phyloP scores from a whole-genome alignment of 148 eudicot genomes.

The Vaccinium vitisidaea region DNA sequence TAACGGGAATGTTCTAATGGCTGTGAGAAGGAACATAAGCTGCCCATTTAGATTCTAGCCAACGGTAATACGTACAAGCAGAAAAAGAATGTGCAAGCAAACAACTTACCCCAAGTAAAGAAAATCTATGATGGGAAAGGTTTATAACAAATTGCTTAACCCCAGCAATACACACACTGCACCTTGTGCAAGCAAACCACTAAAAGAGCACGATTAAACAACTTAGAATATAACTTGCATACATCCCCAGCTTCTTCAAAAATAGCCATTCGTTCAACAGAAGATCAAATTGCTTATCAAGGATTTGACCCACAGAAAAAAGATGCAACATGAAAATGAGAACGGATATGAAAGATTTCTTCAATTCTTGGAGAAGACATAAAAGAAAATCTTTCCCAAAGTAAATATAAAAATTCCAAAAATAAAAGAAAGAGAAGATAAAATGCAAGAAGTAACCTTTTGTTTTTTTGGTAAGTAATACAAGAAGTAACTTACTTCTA shows the following conservation, averaged over 20 bases:
- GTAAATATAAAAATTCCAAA: background rate
- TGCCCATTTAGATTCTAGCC: background rate
- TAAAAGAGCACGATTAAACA: background rate
- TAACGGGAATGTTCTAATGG: background rate
- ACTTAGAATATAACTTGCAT: background rate
- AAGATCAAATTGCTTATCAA: background rate
- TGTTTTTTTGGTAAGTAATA: too few relatives aligned
- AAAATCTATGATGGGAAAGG: background rate
- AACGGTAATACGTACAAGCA: background rate
- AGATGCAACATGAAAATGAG: constrained; percentile 1
- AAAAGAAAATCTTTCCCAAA: background rate
- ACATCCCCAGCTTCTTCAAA: background rate
- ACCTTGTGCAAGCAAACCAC: background rate
- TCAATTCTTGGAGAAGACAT: background rate
- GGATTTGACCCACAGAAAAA: constrained; percentile 3
- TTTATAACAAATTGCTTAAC: background rate
- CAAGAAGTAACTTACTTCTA: too few relatives aligned
- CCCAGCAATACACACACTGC: background rate
- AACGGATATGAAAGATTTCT: background rate
- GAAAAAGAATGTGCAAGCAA: background rate
- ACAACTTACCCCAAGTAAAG: background rate
- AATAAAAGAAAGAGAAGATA: background rate
- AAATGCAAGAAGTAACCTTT: background rate
- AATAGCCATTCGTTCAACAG: background rate
- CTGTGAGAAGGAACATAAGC: background rate